Percentiles rank a stretch among this genome's conserved stretches.
Evolutionary conservation across 108 stramenopile species (phyloP).

Genomic region (Epipyxis sp.): DNA sequence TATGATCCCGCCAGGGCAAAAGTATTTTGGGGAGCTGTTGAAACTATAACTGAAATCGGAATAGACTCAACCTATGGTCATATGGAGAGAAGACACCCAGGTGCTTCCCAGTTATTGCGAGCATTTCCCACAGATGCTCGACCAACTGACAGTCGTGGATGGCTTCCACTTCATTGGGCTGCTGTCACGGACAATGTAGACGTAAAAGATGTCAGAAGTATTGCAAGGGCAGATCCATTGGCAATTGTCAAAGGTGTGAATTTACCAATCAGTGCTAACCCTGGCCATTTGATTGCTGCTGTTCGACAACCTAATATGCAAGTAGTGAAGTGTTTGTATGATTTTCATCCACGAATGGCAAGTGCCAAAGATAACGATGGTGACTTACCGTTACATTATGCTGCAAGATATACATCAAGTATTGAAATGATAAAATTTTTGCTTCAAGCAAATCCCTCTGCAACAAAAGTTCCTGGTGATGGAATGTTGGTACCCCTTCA

Average conservation of each 20-base stretch:
- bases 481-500: slow-evolving; percentile 18
- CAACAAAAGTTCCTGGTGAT: neutral
- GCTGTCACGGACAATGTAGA: neutral
- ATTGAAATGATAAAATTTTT: slow-evolving; percentile 2
- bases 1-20: neutral
- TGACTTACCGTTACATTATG: slow-evolving; percentile 3
- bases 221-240: slow-evolving; percentile 1
- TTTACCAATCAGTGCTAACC: neutral
- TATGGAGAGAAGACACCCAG: neutral
- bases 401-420: neutral
- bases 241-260: slow-evolving; percentile 4
- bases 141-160: neutral
- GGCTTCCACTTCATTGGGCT: slow-evolving; percentile 17
- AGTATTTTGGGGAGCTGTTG: slow-evolving; percentile 11
- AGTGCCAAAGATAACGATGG: neutral
- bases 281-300: slow-evolving; percentile 23
- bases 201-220: neutral
- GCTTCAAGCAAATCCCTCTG: slow-evolving; percentile 14
- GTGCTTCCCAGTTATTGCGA: neutral
- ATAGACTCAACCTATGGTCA: slow-evolving; percentile 1
- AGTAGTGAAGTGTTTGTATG: neutral
- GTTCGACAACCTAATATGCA: slow-evolving; percentile 10
- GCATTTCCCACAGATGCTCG: neutral
- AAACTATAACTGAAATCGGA: slow-evolving; percentile 4
- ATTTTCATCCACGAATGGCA: slow-evolving; percentile 18